Conservation (phyloP, 768 basidiomycete genomes). For the Termitomyces sp. region DNA sequence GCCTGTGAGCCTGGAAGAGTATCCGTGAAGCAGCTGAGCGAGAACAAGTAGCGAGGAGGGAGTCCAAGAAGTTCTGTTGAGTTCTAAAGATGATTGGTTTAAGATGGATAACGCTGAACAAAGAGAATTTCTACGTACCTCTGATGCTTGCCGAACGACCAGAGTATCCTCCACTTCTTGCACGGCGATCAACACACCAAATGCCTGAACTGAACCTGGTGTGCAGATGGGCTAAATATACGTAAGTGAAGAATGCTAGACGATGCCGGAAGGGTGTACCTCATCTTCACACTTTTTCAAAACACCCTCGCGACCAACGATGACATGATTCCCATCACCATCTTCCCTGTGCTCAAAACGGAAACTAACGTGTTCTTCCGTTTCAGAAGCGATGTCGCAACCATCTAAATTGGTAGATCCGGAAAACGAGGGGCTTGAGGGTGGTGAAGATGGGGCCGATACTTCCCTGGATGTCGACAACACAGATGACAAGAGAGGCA, state of each 20-base stretch:
- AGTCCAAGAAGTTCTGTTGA: constrained; percentile 72
- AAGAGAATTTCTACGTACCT: constrained; percentile 41
- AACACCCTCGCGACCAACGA: constrained; percentile 67
- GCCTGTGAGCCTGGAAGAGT: constrained; percentile 64
- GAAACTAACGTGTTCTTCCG: constrained; percentile 43
- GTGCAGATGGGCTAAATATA: constrained; percentile 65
- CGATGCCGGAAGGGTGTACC: constrained; percentile 28
- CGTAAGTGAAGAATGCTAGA: background rate
- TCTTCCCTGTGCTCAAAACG: constrained; percentile 65
- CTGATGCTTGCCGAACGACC: constrained; percentile 74
- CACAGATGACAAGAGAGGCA: background rate
- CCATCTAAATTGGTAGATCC: constrained; percentile 6
- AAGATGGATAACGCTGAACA: background rate
- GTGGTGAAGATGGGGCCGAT: background rate
- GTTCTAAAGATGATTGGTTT: constrained; percentile 45
- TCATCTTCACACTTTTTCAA: constrained; percentile 75
- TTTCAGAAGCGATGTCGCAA: constrained; percentile 20
- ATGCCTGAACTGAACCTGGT: constrained; percentile 80
- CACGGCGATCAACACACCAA: constrained; percentile 74
- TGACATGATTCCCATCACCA: constrained; percentile 65
- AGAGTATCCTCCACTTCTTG: constrained; percentile 58
- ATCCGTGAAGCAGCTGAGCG: constrained; percentile 69
- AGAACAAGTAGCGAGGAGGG: constrained; percentile 68
- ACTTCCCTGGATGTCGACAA: background rate
- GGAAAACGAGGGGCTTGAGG: background rate